Evolutionary conservation across 1,284 basidiomycete species (phyloP), one percentile per base, ranked within the genome.

Genomic region (Moniliophthora roreri): DNA sequence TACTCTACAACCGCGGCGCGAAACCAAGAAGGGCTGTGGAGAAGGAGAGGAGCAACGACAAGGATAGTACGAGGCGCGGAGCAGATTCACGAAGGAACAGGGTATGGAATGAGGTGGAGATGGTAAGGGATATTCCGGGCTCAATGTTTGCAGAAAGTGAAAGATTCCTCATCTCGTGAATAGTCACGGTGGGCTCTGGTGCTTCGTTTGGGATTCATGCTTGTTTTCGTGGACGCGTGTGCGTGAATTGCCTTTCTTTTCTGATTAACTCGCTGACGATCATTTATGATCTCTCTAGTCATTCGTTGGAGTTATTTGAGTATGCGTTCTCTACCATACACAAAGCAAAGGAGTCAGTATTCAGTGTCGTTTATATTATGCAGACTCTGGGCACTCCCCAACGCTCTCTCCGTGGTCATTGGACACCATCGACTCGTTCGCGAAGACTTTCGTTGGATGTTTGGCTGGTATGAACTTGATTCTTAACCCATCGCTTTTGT

Each of bases 1-100:
- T 97, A 21, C 73, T 97, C n/a, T 96, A 91, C 67, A 97, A 97
- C 63, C 77, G 91, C 40, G 90, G 85, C 4, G 72, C 85, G 1
- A 77, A 79, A 40, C 88, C 89, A 1, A 71, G 83, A 56, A 76
- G 69, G 55, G 69, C 65, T 54, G 66, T 55, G 16, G 66, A 57
- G 10, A 40, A 37, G 34, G 42, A 34, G 53, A 56, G 50, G 57
- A 60, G 57, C 36, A 47, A 55, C 58, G 40, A 60, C 54, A 47
- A 48, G 48, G 18, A 32, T 24, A 24, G 34, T 55, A 28, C 28
- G 28, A 50, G 44, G 35, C 24, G n/a, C 38, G n/a, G 35, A 41
- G 45, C 39, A 15, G 44, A 37, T 32, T 18, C 35, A 32, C 7
- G 11, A n/a, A 51, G 16, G 52, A 55, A n/a, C 60, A 57, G 11